Evolutionary conservation across 192 early-diverging fungal genomes (phyloP).

Genomic region (Podochytrium sp.): DNA sequence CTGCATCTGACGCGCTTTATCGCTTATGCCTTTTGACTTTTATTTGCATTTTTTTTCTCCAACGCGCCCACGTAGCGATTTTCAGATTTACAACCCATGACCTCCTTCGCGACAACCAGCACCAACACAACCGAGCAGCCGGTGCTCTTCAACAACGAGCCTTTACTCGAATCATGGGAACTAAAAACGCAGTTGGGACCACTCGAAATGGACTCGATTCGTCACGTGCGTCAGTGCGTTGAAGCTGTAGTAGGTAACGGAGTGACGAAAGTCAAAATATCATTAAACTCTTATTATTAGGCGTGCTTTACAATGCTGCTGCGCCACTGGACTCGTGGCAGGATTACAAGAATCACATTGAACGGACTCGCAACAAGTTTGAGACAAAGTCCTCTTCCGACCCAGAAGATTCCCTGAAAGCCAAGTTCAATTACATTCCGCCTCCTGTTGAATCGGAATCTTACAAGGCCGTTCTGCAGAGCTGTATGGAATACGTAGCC

Average conservation of each 20-base stretch:
- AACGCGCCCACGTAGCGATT: too few species aligned
- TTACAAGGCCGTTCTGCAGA: conserved; percentile 2
- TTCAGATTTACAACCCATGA: neutral
- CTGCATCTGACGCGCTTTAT: too few species aligned
- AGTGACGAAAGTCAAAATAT: too few species aligned
- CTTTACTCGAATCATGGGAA: neutral
- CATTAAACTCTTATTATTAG: too few species aligned
- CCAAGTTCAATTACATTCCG: neutral
- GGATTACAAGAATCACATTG: neutral
- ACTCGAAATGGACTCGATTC: conserved; percentile 16
- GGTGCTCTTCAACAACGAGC: neutral
- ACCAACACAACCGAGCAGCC: too few species aligned
- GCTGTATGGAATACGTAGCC: conserved; percentile 36
- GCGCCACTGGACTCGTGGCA: conserved; percentile 21
- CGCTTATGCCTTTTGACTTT: too few species aligned
- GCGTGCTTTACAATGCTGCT: conserved; percentile 23
- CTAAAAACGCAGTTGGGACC: neutral
- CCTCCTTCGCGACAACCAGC: neutral
- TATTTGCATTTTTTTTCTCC: too few species aligned
- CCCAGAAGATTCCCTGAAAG: neutral
- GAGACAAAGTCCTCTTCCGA: neutral
- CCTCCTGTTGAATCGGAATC: neutral
- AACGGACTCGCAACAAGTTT: conserved; percentile 17
- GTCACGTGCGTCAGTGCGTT: conserved; percentile 2
- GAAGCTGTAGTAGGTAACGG: conserved; percentile 9